Evolutionary conservation across 2,329 filamentous ascomycete species (phyloP).

Genomic region (Paecilomyces formosus): DNA sequence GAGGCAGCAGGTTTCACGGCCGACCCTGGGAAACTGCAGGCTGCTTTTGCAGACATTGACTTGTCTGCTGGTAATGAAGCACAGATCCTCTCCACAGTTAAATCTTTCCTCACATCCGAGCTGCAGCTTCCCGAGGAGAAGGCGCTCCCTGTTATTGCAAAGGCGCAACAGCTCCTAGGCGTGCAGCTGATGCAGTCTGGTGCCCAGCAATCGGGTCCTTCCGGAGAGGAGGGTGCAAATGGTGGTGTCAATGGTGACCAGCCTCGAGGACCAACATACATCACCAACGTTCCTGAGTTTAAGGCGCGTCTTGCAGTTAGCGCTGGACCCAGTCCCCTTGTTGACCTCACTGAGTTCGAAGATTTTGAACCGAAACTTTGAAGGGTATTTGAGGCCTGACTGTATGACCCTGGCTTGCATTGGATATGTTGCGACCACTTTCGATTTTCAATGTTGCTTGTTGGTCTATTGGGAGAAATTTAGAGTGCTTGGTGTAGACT

Average conservation of each 20-base stretch:
- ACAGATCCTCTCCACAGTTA: slow-evolving; percentile 45
- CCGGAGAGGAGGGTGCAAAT: slow-evolving; percentile 17
- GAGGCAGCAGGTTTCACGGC: slow-evolving; percentile 39
- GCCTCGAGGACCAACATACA: slow-evolving; percentile 46
- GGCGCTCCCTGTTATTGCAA: slow-evolving; percentile 39
- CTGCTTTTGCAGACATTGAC: slow-evolving; percentile 39
- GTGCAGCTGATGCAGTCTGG: slow-evolving; percentile 38
- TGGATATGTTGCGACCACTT: neutral
- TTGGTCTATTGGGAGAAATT: neutral
- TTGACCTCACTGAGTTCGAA: slow-evolving; percentile 75
- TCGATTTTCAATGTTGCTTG: neutral
- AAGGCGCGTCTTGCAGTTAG: slow-evolving; percentile 69
- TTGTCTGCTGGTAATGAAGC: slow-evolving; percentile 39
- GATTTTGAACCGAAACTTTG: slow-evolving; percentile 77
- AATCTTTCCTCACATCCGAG: slow-evolving; percentile 43
- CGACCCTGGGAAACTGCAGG: slow-evolving; percentile 34
- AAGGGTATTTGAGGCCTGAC: slow-evolving; percentile 14
- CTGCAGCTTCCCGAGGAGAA: slow-evolving; percentile 45
- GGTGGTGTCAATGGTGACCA: slow-evolving; percentile 17
- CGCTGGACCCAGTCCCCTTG: slow-evolving; percentile 63
- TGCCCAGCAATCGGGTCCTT: slow-evolving; percentile 26
- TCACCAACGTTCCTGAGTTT: slow-evolving; percentile 72
- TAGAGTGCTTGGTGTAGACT: neutral
- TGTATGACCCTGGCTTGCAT: neutral
- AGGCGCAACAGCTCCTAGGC: slow-evolving; percentile 43